These are phyloP conservation scores for Phytophthora ohioensis DNA, from an alignment of 352 stramenopile genomes.

Conservation along the genomic window DNA sequence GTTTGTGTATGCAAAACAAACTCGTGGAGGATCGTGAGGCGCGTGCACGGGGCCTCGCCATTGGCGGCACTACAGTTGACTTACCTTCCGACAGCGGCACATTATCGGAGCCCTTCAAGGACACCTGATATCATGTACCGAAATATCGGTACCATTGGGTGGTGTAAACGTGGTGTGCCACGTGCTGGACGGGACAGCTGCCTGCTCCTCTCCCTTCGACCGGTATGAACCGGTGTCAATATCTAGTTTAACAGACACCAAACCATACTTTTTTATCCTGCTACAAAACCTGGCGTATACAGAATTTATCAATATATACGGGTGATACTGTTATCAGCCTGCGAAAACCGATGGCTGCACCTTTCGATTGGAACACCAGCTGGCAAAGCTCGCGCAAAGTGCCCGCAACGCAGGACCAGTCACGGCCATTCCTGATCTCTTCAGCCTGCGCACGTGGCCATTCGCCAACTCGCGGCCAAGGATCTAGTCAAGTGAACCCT, in stretches of 20 bases:
- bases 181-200: conserved; percentile 3
- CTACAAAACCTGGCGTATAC: not conserved
- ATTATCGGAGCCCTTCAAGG: conserved; percentile 21
- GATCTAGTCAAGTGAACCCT: conserved; percentile 4
- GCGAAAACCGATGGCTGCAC: not conserved
- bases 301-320: not conserved
- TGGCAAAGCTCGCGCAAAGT: conserved; percentile 26
- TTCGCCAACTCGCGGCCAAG: conserved; percentile 25
- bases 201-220: conserved; percentile 5
- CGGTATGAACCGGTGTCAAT: no score
- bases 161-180: not conserved
- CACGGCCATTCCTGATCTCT: conserved; percentile 18
- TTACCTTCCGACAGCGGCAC: not conserved
- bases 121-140: conserved; percentile 19
- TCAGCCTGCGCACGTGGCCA: conserved; percentile 2
- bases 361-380: conserved; percentile 37
- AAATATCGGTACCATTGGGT: conserved; percentile 3
- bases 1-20: not conserved
- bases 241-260: not conserved
- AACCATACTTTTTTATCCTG: accelerated
- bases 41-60: not conserved
- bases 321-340: not conserved
- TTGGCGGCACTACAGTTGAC: not conserved
- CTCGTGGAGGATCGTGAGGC: conserved; percentile 2
- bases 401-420: conserved; percentile 13